These are phyloP conservation scores for Trichoderma sp. DNA, from an alignment of 2,329 filamentous ascomycete genomes.

Conservation along the genomic window DNA sequence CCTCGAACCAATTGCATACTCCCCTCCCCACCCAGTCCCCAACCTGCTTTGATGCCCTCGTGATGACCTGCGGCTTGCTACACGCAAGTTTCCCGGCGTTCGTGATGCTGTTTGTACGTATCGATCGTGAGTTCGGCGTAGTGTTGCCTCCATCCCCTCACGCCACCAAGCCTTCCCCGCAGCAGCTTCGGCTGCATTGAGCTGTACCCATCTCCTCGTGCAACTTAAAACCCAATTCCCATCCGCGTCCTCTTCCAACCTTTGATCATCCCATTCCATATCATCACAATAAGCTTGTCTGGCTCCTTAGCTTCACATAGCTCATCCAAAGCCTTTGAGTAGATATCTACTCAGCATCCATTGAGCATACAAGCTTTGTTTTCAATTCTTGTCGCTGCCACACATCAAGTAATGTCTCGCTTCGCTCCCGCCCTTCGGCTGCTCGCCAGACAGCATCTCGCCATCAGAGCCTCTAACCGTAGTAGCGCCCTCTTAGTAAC, in stretches of 20 bases:
- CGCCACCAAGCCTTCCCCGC: slow-evolving; percentile 18
- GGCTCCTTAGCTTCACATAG: not conserved
- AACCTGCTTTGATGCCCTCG: slow-evolving; percentile 10
- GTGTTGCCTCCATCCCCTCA: slow-evolving; percentile 12
- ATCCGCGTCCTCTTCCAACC: not conserved
- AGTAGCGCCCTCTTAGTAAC: slow-evolving; percentile 15
- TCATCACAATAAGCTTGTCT: not conserved
- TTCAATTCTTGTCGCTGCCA: not conserved
- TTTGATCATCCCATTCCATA: not conserved
- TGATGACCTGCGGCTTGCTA: slow-evolving; percentile 19
- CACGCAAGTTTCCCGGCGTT: slow-evolving; percentile 14
- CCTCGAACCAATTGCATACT: not conserved
- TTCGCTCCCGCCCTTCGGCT: slow-evolving; percentile 25
- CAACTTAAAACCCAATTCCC: slow-evolving; percentile 16
- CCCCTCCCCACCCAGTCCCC: slow-evolving; percentile 9
- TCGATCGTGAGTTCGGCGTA: slow-evolving; percentile 7
- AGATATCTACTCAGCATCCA: not conserved
- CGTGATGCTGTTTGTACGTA: slow-evolving; percentile 11
- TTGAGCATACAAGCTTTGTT: not conserved
- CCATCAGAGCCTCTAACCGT: slow-evolving; percentile 2
- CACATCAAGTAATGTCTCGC: slow-evolving; percentile 27
- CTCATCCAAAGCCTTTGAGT: not conserved
- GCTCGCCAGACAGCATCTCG: slow-evolving; percentile 23
- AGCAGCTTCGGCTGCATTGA: not conserved
- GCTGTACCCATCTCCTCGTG: slow-evolving; percentile 6